These are phyloP conservation scores for Cladosporium sp. DNA, from an alignment of 2,329 filamentous ascomycete species.

Conservation along the genomic window DNA sequence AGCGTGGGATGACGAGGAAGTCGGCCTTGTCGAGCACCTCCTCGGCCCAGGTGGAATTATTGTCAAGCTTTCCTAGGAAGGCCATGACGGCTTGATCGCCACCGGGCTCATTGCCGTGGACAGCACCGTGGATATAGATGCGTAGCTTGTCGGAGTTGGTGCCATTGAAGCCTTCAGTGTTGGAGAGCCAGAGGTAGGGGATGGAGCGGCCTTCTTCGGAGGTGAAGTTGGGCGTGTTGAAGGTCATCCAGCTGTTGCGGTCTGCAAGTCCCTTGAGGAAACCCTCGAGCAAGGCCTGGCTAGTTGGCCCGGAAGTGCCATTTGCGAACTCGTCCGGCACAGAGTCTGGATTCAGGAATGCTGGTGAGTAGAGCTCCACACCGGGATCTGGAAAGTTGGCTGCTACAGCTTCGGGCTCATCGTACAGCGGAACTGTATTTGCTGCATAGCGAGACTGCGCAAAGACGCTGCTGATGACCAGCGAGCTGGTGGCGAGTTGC, in stretches of 20 bases:
- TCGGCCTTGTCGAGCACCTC: constrained; percentile 31
- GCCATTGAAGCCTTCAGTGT: constrained; percentile 12
- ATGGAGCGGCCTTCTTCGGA: constrained; percentile 33
- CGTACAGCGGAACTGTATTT: background rate
- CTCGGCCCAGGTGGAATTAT: constrained; percentile 29
- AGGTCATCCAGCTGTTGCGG: constrained; percentile 32
- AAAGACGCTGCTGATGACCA: background rate
- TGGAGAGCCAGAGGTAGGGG: constrained; percentile 30
- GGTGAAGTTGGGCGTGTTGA: constrained; percentile 25
- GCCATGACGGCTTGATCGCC: constrained; percentile 34
- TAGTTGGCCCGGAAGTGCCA: constrained; percentile 32
- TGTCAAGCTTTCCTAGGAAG: constrained; percentile 32
- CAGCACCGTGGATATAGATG: constrained; percentile 34
- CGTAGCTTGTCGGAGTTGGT: constrained; percentile 26
- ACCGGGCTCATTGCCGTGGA: constrained; percentile 36
- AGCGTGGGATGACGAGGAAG: constrained; percentile 32
- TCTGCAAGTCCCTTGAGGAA: constrained; percentile 28
- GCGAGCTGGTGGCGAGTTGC: background rate
- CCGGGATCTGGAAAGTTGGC: constrained; percentile 31
- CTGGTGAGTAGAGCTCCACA: constrained; percentile 29
- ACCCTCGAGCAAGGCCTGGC: constrained; percentile 22
- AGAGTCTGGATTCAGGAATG: constrained; percentile 27
- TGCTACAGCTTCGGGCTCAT: constrained; percentile 21
- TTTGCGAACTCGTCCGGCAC: constrained; percentile 27
- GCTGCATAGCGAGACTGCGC: constrained; percentile 1